Conservation (phyloP, 2,329 filamentous ascomycete genomes). For the Cladosporium sp. region DNA sequence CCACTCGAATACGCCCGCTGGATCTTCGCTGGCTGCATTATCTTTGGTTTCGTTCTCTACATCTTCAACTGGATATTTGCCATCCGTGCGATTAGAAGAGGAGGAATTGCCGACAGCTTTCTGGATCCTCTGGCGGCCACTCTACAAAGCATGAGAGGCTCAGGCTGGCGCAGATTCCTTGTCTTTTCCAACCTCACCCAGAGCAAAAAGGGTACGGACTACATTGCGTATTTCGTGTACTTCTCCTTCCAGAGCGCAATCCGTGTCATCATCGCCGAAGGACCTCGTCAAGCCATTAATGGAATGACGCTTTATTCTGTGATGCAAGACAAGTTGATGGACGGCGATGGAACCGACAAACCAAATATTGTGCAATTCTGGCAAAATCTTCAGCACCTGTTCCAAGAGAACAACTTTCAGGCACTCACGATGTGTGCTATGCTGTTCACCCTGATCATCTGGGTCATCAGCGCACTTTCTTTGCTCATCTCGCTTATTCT, state of each 20-base stretch:
- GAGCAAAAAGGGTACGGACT: slow-evolving; percentile 86
- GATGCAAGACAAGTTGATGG: slow-evolving; percentile 71
- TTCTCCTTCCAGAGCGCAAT: slow-evolving; percentile 84
- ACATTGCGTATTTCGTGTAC: slow-evolving; percentile 87
- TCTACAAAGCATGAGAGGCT: slow-evolving; percentile 76
- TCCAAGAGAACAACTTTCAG: slow-evolving; percentile 72
- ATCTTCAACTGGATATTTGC: slow-evolving; percentile 78
- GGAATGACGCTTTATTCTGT: slow-evolving; percentile 85
- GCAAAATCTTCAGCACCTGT: slow-evolving; percentile 73
- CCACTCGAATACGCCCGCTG: slow-evolving; percentile 80
- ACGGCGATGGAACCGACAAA: slow-evolving; percentile 55
- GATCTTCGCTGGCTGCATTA: slow-evolving; percentile 92
- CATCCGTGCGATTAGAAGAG: slow-evolving; percentile 75
- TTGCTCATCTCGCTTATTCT: slow-evolving; percentile 74
- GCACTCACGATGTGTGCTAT: slow-evolving; percentile 84
- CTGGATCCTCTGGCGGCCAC: slow-evolving; percentile 84
- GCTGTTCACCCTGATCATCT: slow-evolving; percentile 87
- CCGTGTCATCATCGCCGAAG: slow-evolving; percentile 85
- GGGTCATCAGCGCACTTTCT: slow-evolving; percentile 75
- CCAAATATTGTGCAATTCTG: slow-evolving; percentile 75
- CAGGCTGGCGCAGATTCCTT: slow-evolving; percentile 86
- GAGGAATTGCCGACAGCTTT: slow-evolving; percentile 87
- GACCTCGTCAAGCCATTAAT: slow-evolving; percentile 88
- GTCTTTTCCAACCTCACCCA: slow-evolving; percentile 90
- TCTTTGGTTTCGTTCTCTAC: slow-evolving; percentile 82